phyloP scores from a whole-genome alignment of 1,284 basidiomycete genomes.

The Cryptococcus sp. region DNA sequence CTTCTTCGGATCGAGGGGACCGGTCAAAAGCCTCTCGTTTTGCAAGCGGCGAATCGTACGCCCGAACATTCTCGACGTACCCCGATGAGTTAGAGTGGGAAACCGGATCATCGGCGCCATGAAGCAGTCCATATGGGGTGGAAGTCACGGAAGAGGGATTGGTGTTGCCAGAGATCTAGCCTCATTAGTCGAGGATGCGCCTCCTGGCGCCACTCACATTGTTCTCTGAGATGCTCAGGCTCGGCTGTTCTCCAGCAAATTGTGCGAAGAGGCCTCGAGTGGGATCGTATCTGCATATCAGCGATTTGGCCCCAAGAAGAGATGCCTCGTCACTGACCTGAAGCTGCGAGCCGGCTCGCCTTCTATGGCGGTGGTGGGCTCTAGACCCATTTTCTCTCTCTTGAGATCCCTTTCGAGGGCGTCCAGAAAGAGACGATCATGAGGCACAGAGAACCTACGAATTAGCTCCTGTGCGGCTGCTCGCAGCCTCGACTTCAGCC shows the following conservation, averaged over 20 bases:
- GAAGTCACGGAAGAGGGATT: too few relatives aligned
- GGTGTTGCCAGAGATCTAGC: too few relatives aligned
- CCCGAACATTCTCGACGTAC: not conserved
- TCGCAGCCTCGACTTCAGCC: not conserved
- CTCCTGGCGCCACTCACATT: too few relatives aligned
- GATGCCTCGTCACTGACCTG: slow-evolving; percentile 25
- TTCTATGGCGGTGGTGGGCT: slow-evolving; percentile 69
- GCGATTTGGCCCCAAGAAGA: not conserved
- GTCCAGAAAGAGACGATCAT: slow-evolving; percentile 91
- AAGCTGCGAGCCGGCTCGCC: slow-evolving; percentile 69
- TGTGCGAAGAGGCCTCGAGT: slow-evolving; percentile 81
- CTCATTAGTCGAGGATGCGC: too few relatives aligned
- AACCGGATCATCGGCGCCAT: too few relatives aligned
- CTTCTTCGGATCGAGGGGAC: not conserved
- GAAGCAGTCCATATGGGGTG: too few relatives aligned
- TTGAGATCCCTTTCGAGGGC: slow-evolving; percentile 89
- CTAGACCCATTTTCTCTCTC: slow-evolving; percentile 79
- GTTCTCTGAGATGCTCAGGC: too few relatives aligned
- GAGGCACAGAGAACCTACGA: slow-evolving; percentile 72
- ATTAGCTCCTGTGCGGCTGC: not conserved
- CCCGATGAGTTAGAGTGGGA: too few relatives aligned
- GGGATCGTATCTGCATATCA: not conserved
- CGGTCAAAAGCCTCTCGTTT: too few relatives aligned
- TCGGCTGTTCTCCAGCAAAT: slow-evolving; percentile 53
- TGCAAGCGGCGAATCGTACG: not conserved